Evolutionary conservation across 2,329 filamentous ascomycete species (phyloP), one percentile per base, ranked within the genome.

Genomic region (Clonostachys rhizophaga): DNA sequence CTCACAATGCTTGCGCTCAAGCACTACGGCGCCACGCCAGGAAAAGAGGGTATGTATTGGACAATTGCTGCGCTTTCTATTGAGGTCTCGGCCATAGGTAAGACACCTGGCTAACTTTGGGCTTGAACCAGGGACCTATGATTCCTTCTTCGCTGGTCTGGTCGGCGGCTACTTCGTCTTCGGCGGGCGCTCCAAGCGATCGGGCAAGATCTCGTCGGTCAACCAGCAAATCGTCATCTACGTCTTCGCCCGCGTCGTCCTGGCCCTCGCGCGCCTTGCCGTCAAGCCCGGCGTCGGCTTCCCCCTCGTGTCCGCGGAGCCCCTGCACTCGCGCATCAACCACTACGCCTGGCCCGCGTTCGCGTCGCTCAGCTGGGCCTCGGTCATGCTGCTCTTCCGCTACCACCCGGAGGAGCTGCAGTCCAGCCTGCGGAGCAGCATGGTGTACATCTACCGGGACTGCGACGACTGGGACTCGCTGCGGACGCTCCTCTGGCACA

Each of bases 191-290:
- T 79, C 76, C 40, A 68, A 65, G 58, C 85, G 87, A 50, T 72
- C 69, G 36, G 86, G 86, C 57, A 79, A 79, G 64, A 84, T 89
- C 60, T 87, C 86, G 51, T 87, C 83, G 53, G 86, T 96, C 52
- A 95, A 86, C 70, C 90, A 96, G 74, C 92, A 99, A 76, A 99
- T 99, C 64, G 91, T 96, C 66, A 89, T 97, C 58, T 99, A 99
- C 73, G 88, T 99, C 52, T 96, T 96, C 63, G 94, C 94, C 43
- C 84, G 94, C 54, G 94, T 96, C 14, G 78, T 87, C 50, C 80
- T 99, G 34, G 89, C 89, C 9, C 71, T 95, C 20, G 94, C 91
- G 34, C 89, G 90, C 60, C 72, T 97, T 49, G 82, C 88, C 48
- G 83, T 97, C 52, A 85, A 89, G 66, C 79, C 79, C 3, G 74